Base-by-base conservation (phyloP, 2,329 filamentous ascomycete genomes). In the Shiraia sp. region DNA sequence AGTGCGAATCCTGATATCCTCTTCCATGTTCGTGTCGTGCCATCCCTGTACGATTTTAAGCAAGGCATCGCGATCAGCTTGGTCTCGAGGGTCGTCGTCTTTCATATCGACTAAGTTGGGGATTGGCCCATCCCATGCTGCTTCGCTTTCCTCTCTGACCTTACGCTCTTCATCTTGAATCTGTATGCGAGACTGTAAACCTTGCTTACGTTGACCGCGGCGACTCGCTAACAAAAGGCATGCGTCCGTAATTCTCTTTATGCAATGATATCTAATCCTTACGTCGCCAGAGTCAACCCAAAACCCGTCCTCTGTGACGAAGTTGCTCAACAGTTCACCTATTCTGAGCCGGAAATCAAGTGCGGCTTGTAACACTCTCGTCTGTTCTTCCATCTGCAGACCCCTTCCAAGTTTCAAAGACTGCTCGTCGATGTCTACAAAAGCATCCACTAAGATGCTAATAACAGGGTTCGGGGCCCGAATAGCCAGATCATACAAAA, bases 1-100 rank as follows among this genome's bases (percentile, higher is more conserved):
- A 10, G 85, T 72, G 1, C 87, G 80, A 52, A 90, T 79, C 3
- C 87, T 77, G 10, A 88, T 73, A 57, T 90, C 86, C 62, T 90
- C 86, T 44, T 77, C 77, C 1, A 66, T 45, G 0, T 83, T 85
- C 41, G 81, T 83, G 47, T 82, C 78, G 51, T 85, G 78, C 86
- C 86, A 89, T 1, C 83, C 85, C 10, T 77, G 71, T 0, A 88
- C 74, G 45, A 89, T 87, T 44, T 76, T 32, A 78, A 73, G 22
- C 75, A 81, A 41, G 76, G 76, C 45, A 70, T 75, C 31, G 56
- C 68, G 51, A 61, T 74, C 55, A 73, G 72, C 33, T 73, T 61
- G 46, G 27, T 62, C 53, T 3, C 51, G 50, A 12, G 51, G 38
- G 4, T 59, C 41, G 6, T 59, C 59, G 9, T 45, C 49, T 3